Evolutionary conservation across 1,284 basidiomycete species (phyloP).

Genomic region (Trametes sp.): DNA sequence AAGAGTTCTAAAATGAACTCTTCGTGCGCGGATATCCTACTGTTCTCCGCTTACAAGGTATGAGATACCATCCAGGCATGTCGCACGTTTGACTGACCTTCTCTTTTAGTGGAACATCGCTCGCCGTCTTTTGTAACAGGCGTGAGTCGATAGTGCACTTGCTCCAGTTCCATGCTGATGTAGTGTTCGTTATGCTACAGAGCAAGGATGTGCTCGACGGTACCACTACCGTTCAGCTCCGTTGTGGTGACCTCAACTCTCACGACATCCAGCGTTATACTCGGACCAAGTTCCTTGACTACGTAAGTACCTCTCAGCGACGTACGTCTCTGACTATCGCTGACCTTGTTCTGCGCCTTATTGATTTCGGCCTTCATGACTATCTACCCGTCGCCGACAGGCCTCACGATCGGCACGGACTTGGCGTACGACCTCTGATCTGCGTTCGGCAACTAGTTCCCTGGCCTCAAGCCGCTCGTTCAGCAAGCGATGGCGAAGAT

Average conservation of each 20-base stretch:
- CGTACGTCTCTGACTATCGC: background rate
- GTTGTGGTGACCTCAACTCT: slow-evolving; percentile 99
- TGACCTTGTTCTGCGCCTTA: slow-evolving; percentile 42
- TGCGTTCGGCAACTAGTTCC: slow-evolving; percentile 99
- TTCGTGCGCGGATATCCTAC: slow-evolving; percentile 93
- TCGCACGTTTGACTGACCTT: background rate
- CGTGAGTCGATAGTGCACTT: slow-evolving; percentile 51
- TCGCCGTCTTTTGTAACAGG: slow-evolving; percentile 94
- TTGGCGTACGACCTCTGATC: slow-evolving; percentile 98
- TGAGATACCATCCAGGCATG: background rate
- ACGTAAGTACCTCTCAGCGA: slow-evolving; percentile 56
- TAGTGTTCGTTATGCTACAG: slow-evolving; percentile 45
- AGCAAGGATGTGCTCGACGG: slow-evolving; percentile 97
- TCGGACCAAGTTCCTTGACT: slow-evolving; percentile 97
- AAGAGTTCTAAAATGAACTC: slow-evolving; percentile 99
- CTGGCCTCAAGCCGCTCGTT: slow-evolving; percentile 96
- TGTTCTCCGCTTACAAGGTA: slow-evolving; percentile 95
- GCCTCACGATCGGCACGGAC: slow-evolving; percentile 98
- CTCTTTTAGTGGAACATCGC: slow-evolving; percentile 91
- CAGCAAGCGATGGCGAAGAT: slow-evolving; percentile 99
- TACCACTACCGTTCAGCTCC: slow-evolving; percentile 93
- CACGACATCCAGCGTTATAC: slow-evolving; percentile 99
- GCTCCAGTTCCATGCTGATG: slow-evolving; percentile 9
- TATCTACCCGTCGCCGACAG: slow-evolving; percentile 98
- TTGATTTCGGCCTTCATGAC: slow-evolving; percentile 96